Conservation (phyloP, 139 green algal species). For the Yamagishiella unicocca region DNA sequence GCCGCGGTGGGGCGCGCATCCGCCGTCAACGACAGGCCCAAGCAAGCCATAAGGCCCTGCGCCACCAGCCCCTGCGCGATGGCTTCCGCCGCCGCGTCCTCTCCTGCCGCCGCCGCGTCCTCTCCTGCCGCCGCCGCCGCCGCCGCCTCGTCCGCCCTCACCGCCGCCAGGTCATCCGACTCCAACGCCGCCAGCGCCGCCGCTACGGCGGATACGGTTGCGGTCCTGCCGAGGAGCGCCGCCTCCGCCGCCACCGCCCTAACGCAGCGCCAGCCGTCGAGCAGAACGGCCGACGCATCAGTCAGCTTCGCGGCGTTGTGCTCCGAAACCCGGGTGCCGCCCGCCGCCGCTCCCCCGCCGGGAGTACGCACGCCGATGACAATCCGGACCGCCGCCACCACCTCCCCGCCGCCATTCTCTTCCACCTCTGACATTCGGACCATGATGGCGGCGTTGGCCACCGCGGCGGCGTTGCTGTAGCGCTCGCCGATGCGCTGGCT, state of each 20-base stretch:
- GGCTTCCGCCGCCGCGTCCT: not conserved
- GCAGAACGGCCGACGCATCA: not conserved
- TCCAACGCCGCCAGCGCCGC: slow-evolving; percentile 27
- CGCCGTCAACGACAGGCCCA: not conserved
- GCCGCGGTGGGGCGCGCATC: not conserved
- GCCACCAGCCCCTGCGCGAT: slow-evolving; percentile 60
- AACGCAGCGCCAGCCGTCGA: slow-evolving; percentile 29
- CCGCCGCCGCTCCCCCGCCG: not conserved
- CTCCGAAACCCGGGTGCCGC: not conserved
- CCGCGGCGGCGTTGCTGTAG: slow-evolving; percentile 61
- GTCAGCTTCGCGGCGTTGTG: not conserved
- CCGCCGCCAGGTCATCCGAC: slow-evolving; percentile 27
- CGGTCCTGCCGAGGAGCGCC: slow-evolving; percentile 3
- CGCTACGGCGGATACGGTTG: not conserved
- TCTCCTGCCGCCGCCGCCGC: not conserved
- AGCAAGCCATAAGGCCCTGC: slow-evolving; percentile 52
- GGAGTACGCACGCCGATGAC: slow-evolving; percentile 17
- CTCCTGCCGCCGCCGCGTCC: too few relatives aligned
- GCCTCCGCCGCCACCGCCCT: slow-evolving; percentile 8
- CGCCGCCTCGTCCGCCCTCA: not conserved
- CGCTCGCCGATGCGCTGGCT: slow-evolving; percentile 61
- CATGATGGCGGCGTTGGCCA: slow-evolving; percentile 63
- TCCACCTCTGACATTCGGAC: not conserved
- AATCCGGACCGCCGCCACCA: slow-evolving; percentile 1
- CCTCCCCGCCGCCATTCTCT: not conserved